phyloP scores from a whole-genome alignment of 23 red algal species.

The Agarophyton chilense region DNA sequence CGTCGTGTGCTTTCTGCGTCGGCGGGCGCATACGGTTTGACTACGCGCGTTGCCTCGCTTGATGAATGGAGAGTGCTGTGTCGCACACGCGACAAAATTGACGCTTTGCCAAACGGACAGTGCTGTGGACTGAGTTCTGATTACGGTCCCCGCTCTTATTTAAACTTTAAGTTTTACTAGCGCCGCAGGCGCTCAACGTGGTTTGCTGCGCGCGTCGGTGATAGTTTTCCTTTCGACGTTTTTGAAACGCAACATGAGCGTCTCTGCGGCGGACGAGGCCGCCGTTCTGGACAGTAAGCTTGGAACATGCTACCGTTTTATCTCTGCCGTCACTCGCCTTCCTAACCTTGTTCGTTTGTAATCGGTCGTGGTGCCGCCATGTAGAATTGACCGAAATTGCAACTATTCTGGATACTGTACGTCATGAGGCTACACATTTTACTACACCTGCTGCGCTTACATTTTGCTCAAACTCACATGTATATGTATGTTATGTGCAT shows the following conservation, averaged over 20 bases:
- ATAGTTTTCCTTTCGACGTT: not conserved
- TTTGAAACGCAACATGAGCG: not conserved
- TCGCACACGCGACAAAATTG: no score
- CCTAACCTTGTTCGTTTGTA: not conserved
- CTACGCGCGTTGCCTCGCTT: not conserved
- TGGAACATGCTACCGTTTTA: not conserved
- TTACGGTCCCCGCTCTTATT: no score
- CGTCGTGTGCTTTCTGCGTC: not conserved
- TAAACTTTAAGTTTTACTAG: not conserved
- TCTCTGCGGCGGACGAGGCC: constrained; percentile 32
- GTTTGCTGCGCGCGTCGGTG: not conserved
- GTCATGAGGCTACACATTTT: not conserved
- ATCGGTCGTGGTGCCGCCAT: not conserved
- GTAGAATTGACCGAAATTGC: constrained; percentile 52
- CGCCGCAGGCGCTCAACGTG: not conserved
- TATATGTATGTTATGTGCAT: no score
- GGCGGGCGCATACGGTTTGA: not conserved
- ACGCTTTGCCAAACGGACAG: no score
- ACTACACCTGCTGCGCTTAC: not conserved
- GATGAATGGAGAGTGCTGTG: not conserved
- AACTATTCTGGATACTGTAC: constrained; percentile 51
- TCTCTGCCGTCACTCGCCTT: not conserved
- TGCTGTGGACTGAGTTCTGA: no score
- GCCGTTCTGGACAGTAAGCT: constrained; percentile 62
- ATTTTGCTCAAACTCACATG: no score